Base-by-base conservation (phyloP, 768 basidiomycete genomes). In the Podaxis pistillaris region DNA sequence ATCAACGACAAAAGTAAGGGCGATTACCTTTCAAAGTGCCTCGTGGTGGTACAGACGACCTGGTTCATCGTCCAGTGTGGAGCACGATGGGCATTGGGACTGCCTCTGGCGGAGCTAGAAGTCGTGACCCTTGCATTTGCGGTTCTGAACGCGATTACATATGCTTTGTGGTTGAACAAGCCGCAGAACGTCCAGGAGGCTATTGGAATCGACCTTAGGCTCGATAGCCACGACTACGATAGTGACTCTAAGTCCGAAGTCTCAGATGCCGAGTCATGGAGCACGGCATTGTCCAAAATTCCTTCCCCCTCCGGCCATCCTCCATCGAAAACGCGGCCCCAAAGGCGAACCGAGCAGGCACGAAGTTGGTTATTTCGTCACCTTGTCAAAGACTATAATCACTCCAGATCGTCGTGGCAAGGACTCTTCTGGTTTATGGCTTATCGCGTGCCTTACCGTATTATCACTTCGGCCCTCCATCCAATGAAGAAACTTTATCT, bases 1-100 rank as follows among this genome's bases (percentile, higher is more conserved):
- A 72, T 74, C 50, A 54, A 60, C 28, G 68, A 73, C 68, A 67
- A 66, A 30, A 73, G 71, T 66, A 73, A 73, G 50, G 68, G 64
- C 0, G 68, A 73, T 33, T 63, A 58, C 13, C 61, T 74, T 8
- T 58, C 68, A 8, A 73, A 73, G 40, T 41, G 53, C 4, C 44
- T 74, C 13, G 64, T 70, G 7, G 15, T 69, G 6, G 7, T 68
- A 9, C 73, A 74, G 56, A 53, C 66, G 13, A 52, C 56, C 2
- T 73, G 69, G 68, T 73, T 73, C 47, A 56, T 62, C 36, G 41
- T 63, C 49, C 66, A 62, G 11, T 36, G 60, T 12, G 53, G 28
- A 11, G 52, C 52, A 3, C 51, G 52, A 17, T 38, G 24, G 52
- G 30, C 26, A 28, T 36, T 1, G 13, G 30, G 28, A 19, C 38